A percentile compares a stretch with the other conserved stretches of the same genome.
Evolutionary conservation across 306 rosid genomes (phyloP).

Genomic region (Oemleria cerasiformis): DNA sequence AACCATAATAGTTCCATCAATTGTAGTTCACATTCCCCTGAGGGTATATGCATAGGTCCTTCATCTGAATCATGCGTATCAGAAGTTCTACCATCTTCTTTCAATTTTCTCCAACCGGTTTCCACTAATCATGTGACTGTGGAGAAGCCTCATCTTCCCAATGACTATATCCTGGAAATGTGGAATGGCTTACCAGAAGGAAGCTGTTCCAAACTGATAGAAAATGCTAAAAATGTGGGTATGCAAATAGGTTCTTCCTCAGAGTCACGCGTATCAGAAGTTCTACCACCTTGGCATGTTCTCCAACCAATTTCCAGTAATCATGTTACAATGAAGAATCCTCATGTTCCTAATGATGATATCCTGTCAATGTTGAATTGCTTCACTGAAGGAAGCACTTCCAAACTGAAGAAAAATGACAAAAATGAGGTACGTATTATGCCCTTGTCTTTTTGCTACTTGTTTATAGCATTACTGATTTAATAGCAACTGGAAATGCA

Average conservation of each 20-base stretch:
- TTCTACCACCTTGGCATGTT: too few species aligned
- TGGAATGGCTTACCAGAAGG: slow-evolving; percentile 23
- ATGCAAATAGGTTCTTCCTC: too few species aligned
- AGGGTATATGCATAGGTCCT: slow-evolving; percentile 24
- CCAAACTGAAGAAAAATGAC: too few species aligned
- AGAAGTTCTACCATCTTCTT: slow-evolving; percentile 25
- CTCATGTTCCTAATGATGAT: too few species aligned
- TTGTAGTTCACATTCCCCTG: slow-evolving; percentile 21
- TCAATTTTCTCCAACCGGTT: slow-evolving; percentile 19
- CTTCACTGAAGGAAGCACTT: too few species aligned
- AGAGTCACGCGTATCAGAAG: too few species aligned
- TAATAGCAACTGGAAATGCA: neutral
- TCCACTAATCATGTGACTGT: slow-evolving; percentile 3
- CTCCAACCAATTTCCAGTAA: too few species aligned
- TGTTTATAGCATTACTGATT: neutral
- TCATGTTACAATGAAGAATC: too few species aligned
- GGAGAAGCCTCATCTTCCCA: slow-evolving; percentile 4
- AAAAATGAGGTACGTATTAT: slow-evolving; percentile 37
- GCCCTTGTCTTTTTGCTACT: neutral
- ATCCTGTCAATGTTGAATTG: too few species aligned
- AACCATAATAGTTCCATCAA: slow-evolving; percentile 17
- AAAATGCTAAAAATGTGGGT: too few species aligned
- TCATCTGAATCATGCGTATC: slow-evolving; percentile 37
- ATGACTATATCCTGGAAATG: slow-evolving; percentile 20
- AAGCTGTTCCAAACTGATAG: neutral